Base-by-base conservation (phyloP, 805 yeast species). In the Pichia paraexigua region DNA sequence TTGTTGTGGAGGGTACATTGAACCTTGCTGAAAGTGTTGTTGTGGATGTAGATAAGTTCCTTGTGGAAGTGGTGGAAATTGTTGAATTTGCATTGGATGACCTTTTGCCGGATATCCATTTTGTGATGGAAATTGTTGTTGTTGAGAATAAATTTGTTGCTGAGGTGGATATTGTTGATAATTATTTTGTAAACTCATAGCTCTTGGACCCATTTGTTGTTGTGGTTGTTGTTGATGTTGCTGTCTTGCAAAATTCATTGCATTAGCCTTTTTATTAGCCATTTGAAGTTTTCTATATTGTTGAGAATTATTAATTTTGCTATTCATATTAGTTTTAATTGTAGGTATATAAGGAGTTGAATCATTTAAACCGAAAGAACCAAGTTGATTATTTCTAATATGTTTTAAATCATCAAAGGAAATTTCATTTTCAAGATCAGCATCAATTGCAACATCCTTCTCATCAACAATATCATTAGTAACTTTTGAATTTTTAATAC, bases 271-370 rank as follows among this genome's bases (percentile, higher is more conserved):
- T 70, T 81, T 84, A 62, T 80, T 83, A 5, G 79, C 80, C 46
- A 83, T 81, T 75, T 82, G 74, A 57, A 77, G 83, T 58, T 85
- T 85, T 58, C 95, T 71, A 63, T 86, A 86, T 55, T 83, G 83
- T 8, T 79, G 71, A 57, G 78, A 83, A 48, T 67, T 70, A 3
- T 8, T 15, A 27, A 65, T 57, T 4, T 60, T 62, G 21, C 65
- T 54, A 45, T 63, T 58, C 52, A 64, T 55, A 56, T 59, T 54
- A 0, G 76, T 66, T 6, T 78, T 71, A 4, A 86, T 50, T 0
- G 89, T 85, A 8, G 95, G 95, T 41, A 87, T 85, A 55, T 83
- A 80, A 10, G 94, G 91, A 0, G 88, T 75, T 0, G 91, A 75
- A 55, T 83, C 88, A 41, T 63, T 47, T 43, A 68, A 54, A 7